Base-by-base conservation (phyloP, 2,329 filamentous ascomycete species). In the Daldinia eschscholtzii region DNA sequence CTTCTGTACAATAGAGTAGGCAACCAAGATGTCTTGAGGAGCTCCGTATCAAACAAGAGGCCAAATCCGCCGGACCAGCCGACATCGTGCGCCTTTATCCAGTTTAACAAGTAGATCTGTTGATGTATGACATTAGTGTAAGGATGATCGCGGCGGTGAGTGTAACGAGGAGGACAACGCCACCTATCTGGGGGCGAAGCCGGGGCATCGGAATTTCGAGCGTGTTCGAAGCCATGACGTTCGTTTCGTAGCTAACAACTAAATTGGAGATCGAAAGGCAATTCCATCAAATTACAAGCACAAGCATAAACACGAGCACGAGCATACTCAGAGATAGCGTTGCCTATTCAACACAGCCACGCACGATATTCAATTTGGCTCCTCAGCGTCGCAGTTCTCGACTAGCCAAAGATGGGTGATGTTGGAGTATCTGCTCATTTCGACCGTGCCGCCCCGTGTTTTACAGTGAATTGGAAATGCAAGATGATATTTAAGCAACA, bases 1-100 rank as follows among this genome's bases (percentile, higher is more conserved):
- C 53, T 13, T 41, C 35, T 33, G 35, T 56, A 56, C 20, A 56
- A 9, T 9, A 56, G 33, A 9, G 20, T 26, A n/a, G 53, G 53
- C 6, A 56, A 20, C 53, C 53, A 56, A n/a, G 33, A 23, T 10
- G 33, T 39, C 4, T 56, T 15, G 12, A 39, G 35, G 46, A 15
- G 26, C 15, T 50, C 46, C 23, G 9, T 13, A 1, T 28, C 13
- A 13, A 50, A 50, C 46, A 13, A 30, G 46, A 50, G n/a, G 15
- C 12, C 1, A 30, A 50, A 50, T 30, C 46, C 46, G 26, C 23
- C 15, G n/a, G 26, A 30, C 46, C 46, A 50, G 1, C 46, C 15
- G 7, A 1, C 4, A 23, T 50, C 7, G 15, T 50, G 26, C 6
- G 15, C 26, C 26, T 13, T 50, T 23, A 50, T 50, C 46, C 46